phyloP scores from a whole-genome alignment of 2,329 filamentous ascomycete species.

The Cordyceps cicadae region DNA sequence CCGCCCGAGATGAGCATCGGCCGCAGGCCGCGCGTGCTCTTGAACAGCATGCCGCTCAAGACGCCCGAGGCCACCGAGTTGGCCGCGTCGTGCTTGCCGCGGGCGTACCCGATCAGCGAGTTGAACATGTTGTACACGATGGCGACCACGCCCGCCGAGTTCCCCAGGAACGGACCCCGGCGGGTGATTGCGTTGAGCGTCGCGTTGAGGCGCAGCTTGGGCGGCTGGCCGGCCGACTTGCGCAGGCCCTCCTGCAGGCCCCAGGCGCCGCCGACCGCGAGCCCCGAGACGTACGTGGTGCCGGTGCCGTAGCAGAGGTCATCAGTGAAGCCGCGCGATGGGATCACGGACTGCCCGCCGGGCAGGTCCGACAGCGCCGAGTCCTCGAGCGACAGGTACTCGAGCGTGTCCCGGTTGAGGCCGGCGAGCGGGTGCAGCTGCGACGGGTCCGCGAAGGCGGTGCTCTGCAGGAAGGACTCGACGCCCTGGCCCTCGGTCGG shows the following conservation, averaged over 20 bases:
- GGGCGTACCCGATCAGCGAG: conserved; percentile 67
- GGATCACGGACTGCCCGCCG: conserved; percentile 77
- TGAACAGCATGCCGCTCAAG: conserved; percentile 89
- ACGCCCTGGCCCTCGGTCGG: conserved; percentile 69
- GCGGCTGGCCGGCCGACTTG: conserved; percentile 66
- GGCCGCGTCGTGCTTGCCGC: conserved; percentile 80
- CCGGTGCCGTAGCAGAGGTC: conserved; percentile 97
- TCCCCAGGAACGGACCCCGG: conserved; percentile 88
- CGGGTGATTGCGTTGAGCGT: conserved; percentile 91
- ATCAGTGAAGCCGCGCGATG: conserved; percentile 94
- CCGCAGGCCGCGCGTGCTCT: conserved; percentile 81
- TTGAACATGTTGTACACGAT: conserved; percentile 95
- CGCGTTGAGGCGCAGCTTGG: conserved; percentile 87
- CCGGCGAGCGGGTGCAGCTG: conserved; percentile 89
- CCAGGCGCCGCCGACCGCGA: conserved; percentile 83
- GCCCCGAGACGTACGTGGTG: conserved; percentile 81
- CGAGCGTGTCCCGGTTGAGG: conserved; percentile 83
- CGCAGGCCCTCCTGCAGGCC: conserved; percentile 83
- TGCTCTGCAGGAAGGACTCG: conserved; percentile 72
- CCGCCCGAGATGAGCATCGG: conserved; percentile 93
- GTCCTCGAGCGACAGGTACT: conserved; percentile 93
- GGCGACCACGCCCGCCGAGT: conserved; percentile 90
- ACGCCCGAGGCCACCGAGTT: conserved; percentile 83
- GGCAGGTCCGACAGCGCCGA: conserved; percentile 78
- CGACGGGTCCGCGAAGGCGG: conserved; percentile 74